Evolutionary conservation across 345 rosid species (phyloP).

Genomic region (Trapa incisa): DNA sequence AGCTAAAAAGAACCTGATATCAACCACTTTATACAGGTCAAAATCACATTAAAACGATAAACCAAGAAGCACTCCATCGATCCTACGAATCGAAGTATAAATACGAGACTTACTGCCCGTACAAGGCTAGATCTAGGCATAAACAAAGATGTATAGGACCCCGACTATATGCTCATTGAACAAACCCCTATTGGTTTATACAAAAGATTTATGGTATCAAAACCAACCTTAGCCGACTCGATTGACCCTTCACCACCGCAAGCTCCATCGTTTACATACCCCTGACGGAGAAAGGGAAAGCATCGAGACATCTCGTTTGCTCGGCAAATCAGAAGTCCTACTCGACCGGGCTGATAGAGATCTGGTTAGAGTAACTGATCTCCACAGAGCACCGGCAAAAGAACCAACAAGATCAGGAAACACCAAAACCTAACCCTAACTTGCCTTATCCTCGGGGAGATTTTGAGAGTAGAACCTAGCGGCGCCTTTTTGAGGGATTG

Average conservation of each 20-base stretch:
- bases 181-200: neutral
- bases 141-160: neutral
- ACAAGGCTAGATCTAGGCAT: neutral
- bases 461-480: neutral
- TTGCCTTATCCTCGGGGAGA: neutral
- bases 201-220: slow-evolving; percentile 15
- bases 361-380: neutral
- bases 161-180: neutral
- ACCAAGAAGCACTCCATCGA: neutral
- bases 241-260: slow-evolving; percentile 17
- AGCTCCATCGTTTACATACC: slow-evolving; percentile 22
- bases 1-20: neutral
- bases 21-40: no score
- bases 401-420: neutral
- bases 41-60: neutral
- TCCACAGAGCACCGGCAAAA: neutral
- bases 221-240: slow-evolving; percentile 58
- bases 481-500: neutral
- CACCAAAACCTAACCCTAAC: neutral
- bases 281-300: slow-evolving; percentile 31
- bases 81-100: neutral
- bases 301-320: slow-evolving; percentile 13
- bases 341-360: neutral
- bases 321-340: neutral
- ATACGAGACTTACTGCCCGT: neutral